These are phyloP conservation scores for Meira nashicola DNA, from an alignment of 1,284 basidiomycete species.

Conservation along the genomic window DNA sequence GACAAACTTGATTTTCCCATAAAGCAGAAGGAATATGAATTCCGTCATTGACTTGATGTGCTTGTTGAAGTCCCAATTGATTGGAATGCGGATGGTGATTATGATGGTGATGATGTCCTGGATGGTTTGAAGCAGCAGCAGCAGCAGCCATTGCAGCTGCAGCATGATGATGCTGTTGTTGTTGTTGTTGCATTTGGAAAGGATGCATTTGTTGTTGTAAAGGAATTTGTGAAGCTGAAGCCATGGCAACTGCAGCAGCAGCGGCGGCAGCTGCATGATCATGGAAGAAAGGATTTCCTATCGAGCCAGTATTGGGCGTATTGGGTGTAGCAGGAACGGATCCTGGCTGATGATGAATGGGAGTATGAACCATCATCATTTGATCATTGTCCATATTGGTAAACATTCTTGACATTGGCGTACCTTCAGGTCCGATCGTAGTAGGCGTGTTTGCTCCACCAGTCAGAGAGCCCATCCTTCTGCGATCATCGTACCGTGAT, in stretches of 20 bases:
- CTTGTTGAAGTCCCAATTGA: no score
- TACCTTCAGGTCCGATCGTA: neutral
- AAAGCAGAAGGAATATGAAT: constrained; percentile 10
- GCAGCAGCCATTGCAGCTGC: neutral
- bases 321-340: neutral
- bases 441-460: neutral
- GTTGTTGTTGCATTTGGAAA: neutral
- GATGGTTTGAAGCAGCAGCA: neutral
- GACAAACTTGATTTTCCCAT: constrained; percentile 14
- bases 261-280: no score
- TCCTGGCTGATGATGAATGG: constrained; percentile 1
- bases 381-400: constrained; percentile 6
- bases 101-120: no score
- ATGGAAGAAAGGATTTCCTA: no score
- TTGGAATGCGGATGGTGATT: no score
- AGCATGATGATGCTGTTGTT: no score
- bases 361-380: constrained; percentile 12
- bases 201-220: neutral
- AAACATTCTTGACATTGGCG: neutral
- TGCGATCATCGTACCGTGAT: constrained; percentile 32
- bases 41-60: no score
- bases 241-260: neutral
- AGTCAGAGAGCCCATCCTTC: neutral
- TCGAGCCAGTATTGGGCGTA: neutral
- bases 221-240: neutral